Conservation (phyloP, 345 rosid genomes). For the Sonneratia alba region DNA sequence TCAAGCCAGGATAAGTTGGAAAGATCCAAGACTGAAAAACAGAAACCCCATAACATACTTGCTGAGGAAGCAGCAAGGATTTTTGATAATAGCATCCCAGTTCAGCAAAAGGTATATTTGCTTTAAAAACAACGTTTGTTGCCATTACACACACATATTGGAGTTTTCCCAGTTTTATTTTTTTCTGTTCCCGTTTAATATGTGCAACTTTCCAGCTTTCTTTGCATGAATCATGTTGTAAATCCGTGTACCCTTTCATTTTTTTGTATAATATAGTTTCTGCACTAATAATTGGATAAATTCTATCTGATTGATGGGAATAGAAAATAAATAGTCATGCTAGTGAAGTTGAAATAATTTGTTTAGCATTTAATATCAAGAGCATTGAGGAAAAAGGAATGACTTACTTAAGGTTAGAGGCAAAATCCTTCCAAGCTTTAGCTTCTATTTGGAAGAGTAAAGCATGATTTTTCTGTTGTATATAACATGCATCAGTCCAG, state of each 20-base stretch:
- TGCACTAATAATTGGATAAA: not conserved
- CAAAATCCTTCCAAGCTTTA: not conserved
- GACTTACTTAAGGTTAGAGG: not conserved
- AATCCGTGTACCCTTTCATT: not conserved
- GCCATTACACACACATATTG: not conserved
- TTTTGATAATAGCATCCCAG: constrained; percentile 61
- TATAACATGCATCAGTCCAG: not conserved
- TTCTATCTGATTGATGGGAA: not conserved
- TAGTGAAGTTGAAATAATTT: not conserved
- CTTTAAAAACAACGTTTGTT: not conserved
- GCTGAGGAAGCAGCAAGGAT: constrained; percentile 76
- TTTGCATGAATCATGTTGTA: not conserved
- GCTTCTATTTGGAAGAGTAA: not conserved
- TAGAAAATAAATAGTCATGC: not conserved
- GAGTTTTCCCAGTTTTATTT: not conserved
- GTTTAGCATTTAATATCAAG: not conserved
- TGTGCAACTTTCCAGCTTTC: not conserved
- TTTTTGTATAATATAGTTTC: not conserved
- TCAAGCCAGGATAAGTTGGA: constrained; percentile 43
- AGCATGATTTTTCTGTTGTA: no score
- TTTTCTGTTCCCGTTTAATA: not conserved
- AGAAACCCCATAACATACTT: constrained; percentile 43
- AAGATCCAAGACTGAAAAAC: constrained; percentile 69
- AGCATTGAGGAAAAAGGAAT: not conserved
- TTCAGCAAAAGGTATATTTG: constrained; percentile 54